A percentile compares a stretch with the other conserved stretches of the same genome.
These are phyloP conservation scores for Chiua virens DNA, from an alignment of 768 basidiomycete species.

Conservation along the genomic window DNA sequence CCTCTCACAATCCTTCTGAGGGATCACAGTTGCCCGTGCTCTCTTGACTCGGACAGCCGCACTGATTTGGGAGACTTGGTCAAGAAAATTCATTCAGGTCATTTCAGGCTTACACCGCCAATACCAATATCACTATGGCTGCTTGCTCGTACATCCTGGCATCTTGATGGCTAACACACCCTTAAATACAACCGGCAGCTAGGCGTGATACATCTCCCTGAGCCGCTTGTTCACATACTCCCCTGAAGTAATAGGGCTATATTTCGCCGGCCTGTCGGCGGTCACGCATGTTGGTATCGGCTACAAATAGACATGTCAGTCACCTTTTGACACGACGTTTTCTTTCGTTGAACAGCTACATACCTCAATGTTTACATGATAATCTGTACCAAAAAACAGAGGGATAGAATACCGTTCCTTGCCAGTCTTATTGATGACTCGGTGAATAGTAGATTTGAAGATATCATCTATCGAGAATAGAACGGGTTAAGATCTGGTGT, in stretches of 20 bases:
- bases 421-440: conserved; percentile 77
- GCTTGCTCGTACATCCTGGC: too few relatives aligned
- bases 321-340: not conserved
- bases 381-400: conserved; percentile 88
- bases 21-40: too few relatives aligned
- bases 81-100: too few relatives aligned
- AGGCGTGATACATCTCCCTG: conserved; percentile 40
- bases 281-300: conserved; percentile 52
- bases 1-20: too few relatives aligned
- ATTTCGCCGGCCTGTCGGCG: conserved; percentile 57
- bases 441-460: conserved; percentile 89
- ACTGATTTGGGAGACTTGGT: too few relatives aligned
- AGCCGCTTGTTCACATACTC: conserved; percentile 80
- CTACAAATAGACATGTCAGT: conserved; percentile 9
- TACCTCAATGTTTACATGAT: conserved; percentile 79
- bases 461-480: conserved; percentile 60
- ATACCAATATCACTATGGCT: too few relatives aligned
- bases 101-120: too few relatives aligned
- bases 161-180: too few relatives aligned
- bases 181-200: too few relatives aligned
- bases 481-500: not conserved
- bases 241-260: conserved; percentile 73
- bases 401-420: conserved; percentile 79
- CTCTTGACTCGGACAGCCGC: too few relatives aligned
- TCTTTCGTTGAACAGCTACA: conserved; percentile 8